Conservation (phyloP, 1,284 basidiomycete species). For the Cutaneotrichosporon sp. region DNA sequence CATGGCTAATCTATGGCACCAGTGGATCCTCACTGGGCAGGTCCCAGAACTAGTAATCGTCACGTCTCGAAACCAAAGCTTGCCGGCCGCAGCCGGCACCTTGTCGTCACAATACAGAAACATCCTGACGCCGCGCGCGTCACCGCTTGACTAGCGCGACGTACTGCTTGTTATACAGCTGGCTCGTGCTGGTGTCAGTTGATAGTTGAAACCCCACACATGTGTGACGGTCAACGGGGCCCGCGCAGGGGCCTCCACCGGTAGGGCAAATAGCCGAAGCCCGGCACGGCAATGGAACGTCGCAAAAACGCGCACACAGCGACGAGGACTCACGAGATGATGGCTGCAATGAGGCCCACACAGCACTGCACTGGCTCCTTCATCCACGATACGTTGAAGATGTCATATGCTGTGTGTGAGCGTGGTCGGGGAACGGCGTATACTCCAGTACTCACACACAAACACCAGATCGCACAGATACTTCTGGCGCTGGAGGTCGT, state of each 20-base stretch:
- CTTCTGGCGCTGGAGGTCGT: slow-evolving; percentile 43
- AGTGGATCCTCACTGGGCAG: neutral
- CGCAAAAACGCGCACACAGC: neutral
- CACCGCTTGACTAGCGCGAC: slow-evolving; percentile 14
- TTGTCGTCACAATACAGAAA: neutral
- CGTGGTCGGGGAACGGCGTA: neutral
- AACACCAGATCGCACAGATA: slow-evolving; percentile 45
- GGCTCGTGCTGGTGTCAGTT: slow-evolving; percentile 17
- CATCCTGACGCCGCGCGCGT: neutral
- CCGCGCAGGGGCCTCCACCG: slow-evolving; percentile 2
- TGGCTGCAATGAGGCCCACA: slow-evolving; percentile 36
- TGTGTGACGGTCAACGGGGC: neutral
- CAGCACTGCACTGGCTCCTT: slow-evolving; percentile 48
- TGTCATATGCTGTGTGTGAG: slow-evolving; percentile 43
- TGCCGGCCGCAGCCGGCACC: neutral
- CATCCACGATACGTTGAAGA: slow-evolving; percentile 39
- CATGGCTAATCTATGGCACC: slow-evolving; percentile 1
- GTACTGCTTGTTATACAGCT: slow-evolving; percentile 24
- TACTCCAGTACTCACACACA: slow-evolving; percentile 39
- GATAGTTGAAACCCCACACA: neutral
- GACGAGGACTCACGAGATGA: slow-evolving; percentile 42
- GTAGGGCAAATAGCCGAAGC: slow-evolving; percentile 13
- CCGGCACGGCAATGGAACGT: neutral
- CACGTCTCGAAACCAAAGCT: neutral
- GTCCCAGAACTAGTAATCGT: neutral